Conservation (phyloP, 495 filamentous ascomycete genomes). For the Thermochaetoides thermophila region DNA sequence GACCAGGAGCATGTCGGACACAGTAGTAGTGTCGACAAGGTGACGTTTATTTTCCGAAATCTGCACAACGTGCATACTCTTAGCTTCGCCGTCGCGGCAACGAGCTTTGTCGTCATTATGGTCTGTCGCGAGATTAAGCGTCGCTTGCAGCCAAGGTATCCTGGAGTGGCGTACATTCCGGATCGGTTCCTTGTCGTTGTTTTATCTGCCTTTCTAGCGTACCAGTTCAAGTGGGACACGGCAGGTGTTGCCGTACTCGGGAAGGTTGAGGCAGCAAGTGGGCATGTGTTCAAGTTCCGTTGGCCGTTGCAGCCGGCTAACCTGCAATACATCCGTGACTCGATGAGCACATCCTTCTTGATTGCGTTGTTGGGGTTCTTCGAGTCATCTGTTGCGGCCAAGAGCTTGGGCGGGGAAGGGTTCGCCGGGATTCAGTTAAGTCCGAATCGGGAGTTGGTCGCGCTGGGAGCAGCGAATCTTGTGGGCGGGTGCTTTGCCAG, state of each 20-base stretch:
- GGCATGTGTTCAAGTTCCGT: conserved; percentile 57
- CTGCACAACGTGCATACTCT: conserved; percentile 49
- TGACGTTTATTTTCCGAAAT: conserved; percentile 62
- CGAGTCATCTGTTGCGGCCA: conserved; percentile 94
- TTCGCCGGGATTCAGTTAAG: conserved; percentile 66
- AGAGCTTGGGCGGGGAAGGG: conserved; percentile 57
- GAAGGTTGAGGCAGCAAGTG: conserved; percentile 52
- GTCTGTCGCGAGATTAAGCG: conserved; percentile 67
- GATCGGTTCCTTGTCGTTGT: conserved; percentile 89
- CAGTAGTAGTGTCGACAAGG: conserved; percentile 72
- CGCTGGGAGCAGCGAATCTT: conserved; percentile 79
- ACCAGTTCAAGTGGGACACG: conserved; percentile 64
- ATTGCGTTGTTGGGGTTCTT: conserved; percentile 96
- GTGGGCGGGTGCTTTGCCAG: conserved; percentile 83
- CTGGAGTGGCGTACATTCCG: conserved; percentile 73
- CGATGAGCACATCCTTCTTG: conserved; percentile 81
- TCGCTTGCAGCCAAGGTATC: conserved; percentile 64
- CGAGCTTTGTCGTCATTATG: conserved; percentile 83
- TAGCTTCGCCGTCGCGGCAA: conserved; percentile 57
- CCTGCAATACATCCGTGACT: conserved; percentile 69
- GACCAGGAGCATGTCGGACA: conserved; percentile 47
- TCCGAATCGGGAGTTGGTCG: conserved; percentile 87
- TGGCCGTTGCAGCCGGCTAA: conserved; percentile 69
- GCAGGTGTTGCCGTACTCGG: conserved; percentile 74
- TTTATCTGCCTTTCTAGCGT: conserved; percentile 66